phyloP scores from a whole-genome alignment of 495 filamentous ascomycete genomes.

The Mytilinidion resinicola region DNA sequence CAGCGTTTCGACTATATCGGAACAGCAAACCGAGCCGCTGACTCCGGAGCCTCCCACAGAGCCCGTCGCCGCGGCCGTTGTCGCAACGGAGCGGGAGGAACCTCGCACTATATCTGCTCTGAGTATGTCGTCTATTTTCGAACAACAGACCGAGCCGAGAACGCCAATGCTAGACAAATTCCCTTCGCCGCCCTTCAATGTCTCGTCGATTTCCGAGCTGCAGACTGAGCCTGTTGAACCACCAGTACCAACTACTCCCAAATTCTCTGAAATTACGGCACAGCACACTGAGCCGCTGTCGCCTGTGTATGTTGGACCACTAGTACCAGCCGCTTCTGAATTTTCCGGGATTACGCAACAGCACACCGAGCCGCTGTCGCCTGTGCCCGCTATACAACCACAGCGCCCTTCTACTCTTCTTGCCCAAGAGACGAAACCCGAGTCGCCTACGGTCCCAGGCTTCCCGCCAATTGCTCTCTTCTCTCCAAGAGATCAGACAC shows the following conservation, averaged over 20 bases:
- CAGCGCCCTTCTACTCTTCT: slow-evolving; percentile 16
- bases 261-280: slow-evolving; percentile 7
- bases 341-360: slow-evolving; percentile 16
- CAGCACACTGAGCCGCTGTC: slow-evolving; percentile 20
- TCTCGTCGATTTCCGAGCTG: slow-evolving; percentile 46
- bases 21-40: slow-evolving; percentile 18
- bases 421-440: slow-evolving; percentile 23
- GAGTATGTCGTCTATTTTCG: slow-evolving; percentile 5
- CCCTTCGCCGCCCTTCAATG: slow-evolving; percentile 28
- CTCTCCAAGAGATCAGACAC: slow-evolving; percentile 5
- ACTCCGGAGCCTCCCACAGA: background rate
- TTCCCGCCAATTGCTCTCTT: slow-evolving; percentile 19
- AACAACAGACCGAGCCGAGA: slow-evolving; percentile 35
- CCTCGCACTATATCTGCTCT: background rate
- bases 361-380: slow-evolving; percentile 18
- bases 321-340: slow-evolving; percentile 1
- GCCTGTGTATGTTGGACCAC: slow-evolving; percentile 1
- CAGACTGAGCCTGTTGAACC: slow-evolving; percentile 46
- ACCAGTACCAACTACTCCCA: background rate
- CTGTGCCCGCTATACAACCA: background rate
- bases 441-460: slow-evolving; percentile 18
- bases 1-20: slow-evolving; percentile 5
- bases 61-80: no score
- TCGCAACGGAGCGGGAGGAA: background rate
- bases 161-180: slow-evolving; percentile 20